Percentiles rank a stretch among this genome's conserved stretches.
Conservation (phyloP, 2,329 filamentous ascomycete genomes). For the Colletotrichum costaricense region DNA sequence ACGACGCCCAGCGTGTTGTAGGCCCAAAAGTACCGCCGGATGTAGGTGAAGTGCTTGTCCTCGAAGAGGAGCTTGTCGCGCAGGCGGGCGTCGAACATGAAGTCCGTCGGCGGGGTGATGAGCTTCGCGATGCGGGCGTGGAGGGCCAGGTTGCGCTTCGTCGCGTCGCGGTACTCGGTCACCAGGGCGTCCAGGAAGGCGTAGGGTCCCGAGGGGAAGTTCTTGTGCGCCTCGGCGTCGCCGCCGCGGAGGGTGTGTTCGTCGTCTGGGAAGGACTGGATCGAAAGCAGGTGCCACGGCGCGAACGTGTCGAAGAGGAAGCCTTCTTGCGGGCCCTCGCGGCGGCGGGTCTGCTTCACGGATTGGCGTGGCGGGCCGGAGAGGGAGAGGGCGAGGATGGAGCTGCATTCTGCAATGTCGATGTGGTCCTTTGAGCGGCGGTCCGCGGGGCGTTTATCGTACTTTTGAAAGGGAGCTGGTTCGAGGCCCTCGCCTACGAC, state of each 20-base stretch:
- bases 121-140: constrained; percentile 68
- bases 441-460: constrained; percentile 58
- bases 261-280: constrained; percentile 71
- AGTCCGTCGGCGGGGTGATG: constrained; percentile 68
- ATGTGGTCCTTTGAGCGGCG: constrained; percentile 60
- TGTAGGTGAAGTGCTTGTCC: constrained; percentile 70
- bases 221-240: constrained; percentile 59
- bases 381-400: constrained; percentile 68
- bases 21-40: constrained; percentile 71
- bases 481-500: constrained; percentile 65
- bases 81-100: constrained; percentile 67
- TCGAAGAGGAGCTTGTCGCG: constrained; percentile 71
- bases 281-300: constrained; percentile 69
- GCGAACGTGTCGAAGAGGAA: constrained; percentile 68
- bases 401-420: constrained; percentile 68
- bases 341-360: constrained; percentile 60
- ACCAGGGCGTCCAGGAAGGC: constrained; percentile 70
- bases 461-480: constrained; percentile 70
- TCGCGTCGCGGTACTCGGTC: constrained; percentile 70
- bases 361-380: constrained; percentile 62
- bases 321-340: constrained; percentile 59
- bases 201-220: constrained; percentile 70
- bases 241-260: constrained; percentile 66
- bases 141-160: constrained; percentile 67
- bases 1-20: constrained; percentile 70